phyloP scores from a whole-genome alignment of 2,329 filamentous ascomycete genomes.

The Lithohypha guttulata region DNA sequence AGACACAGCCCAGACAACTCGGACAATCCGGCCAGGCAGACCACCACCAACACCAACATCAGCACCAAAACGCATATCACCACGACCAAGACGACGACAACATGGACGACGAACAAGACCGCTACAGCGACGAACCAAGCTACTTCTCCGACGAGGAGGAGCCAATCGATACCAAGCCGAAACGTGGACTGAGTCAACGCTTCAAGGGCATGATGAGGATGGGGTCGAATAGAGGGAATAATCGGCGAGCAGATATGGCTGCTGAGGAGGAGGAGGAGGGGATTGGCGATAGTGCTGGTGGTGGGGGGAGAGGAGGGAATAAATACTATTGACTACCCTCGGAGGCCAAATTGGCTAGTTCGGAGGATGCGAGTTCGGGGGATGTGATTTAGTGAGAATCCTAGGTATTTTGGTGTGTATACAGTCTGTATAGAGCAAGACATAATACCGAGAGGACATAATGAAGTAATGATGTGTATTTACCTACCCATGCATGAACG shows the following conservation, averaged over 20 bases:
- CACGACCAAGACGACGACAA: background rate
- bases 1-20: too few species aligned
- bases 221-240: conserved; percentile 2
- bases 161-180: background rate
- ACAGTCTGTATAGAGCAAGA: too few species aligned
- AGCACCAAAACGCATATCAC: background rate
- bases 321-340: conserved; percentile 10
- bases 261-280: too few species aligned
- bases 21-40: too few species aligned
- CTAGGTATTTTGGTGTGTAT: too few species aligned
- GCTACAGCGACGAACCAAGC: conserved; percentile 6
- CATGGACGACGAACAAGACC: background rate
- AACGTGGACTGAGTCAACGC: conserved; percentile 3
- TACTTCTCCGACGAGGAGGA: conserved; percentile 3
- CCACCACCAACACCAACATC: too few species aligned
- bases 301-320: background rate
- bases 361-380: conserved; percentile 8
- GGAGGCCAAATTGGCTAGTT: conserved; percentile 1
- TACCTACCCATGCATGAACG: too few species aligned
- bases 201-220: conserved; percentile 6
- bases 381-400: conserved; percentile 7
- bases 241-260: too few species aligned
- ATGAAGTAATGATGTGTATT: too few species aligned
- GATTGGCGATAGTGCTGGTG: background rate
- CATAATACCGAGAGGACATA: too few species aligned